Conservation (phyloP, 306 rosid genomes). For the Castanea mollissima region DNA sequence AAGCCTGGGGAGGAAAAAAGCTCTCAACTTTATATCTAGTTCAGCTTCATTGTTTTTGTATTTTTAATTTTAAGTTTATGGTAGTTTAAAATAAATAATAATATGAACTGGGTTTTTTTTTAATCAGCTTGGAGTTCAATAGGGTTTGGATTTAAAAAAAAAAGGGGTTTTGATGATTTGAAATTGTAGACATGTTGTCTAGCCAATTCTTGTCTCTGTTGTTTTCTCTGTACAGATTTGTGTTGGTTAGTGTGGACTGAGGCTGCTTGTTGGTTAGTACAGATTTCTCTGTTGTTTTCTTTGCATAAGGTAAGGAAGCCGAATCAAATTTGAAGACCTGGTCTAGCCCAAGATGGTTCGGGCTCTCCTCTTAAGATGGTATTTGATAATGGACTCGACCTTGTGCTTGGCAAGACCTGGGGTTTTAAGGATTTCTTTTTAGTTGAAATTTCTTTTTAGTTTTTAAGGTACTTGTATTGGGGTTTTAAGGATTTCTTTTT, state of each 20-base stretch:
- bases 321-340: neutral
- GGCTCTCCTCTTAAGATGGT: too few relatives aligned
- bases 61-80: neutral
- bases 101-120: neutral
- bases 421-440: too few relatives aligned
- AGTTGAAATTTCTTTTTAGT: too few relatives aligned
- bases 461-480: too few relatives aligned
- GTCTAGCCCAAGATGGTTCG: too few relatives aligned
- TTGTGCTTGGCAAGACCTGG: too few relatives aligned
- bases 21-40: neutral
- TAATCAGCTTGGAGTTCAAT: neutral
- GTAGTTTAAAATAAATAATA: neutral
- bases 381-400: too few relatives aligned
- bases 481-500: too few relatives aligned
- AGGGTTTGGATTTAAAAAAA: neutral
- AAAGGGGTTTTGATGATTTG: neutral
- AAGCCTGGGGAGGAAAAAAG: neutral
- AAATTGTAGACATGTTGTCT: neutral
- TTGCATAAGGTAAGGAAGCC: constrained; percentile 60
- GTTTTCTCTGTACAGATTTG: constrained; percentile 17
- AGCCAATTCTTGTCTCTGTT: neutral
- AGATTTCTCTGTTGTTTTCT: constrained; percentile 1
- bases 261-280: neutral
- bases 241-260: neutral
- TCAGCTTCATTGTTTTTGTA: too few relatives aligned